Conservation (phyloP, 2,329 filamentous ascomycete genomes). For the Cordyceps cicadae region DNA sequence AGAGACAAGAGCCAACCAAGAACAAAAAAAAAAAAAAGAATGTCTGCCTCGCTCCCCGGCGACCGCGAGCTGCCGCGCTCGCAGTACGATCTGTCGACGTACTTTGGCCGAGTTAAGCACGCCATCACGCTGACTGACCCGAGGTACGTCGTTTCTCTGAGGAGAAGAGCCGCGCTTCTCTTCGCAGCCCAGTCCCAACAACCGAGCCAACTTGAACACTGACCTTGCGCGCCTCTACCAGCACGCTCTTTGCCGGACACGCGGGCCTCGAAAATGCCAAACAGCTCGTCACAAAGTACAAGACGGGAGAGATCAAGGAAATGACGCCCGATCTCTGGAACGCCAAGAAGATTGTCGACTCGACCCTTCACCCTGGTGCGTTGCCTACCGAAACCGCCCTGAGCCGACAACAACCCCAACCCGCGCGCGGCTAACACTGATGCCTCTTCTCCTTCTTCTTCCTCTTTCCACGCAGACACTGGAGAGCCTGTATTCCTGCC, state of each 20-base stretch:
- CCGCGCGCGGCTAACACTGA: not conserved
- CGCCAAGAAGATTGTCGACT: conserved; percentile 95
- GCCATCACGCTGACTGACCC: conserved; percentile 86
- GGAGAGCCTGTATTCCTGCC: conserved; percentile 86
- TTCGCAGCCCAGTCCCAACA: too few species aligned
- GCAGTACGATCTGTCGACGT: conserved; percentile 85
- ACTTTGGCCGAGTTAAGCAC: conserved; percentile 91
- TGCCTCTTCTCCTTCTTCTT: not conserved
- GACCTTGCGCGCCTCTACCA: conserved; percentile 29
- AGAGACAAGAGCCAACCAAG: too few species aligned
- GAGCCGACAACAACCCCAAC: conserved; percentile 11
- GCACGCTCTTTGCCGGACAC: conserved; percentile 75
- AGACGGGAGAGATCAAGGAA: conserved; percentile 65
- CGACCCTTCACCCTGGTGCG: conserved; percentile 87
- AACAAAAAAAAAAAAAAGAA: conserved; percentile 25
- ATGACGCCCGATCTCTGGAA: conserved; percentile 92
- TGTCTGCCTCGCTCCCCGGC: conserved; percentile 60
- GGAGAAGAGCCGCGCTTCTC: not conserved
- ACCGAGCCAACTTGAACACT: not conserved
- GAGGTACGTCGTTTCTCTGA: conserved; percentile 56
- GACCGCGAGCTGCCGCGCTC: conserved; percentile 79
- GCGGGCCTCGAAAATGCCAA: conserved; percentile 81
- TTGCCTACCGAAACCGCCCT: not conserved
- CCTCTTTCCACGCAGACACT: conserved; percentile 54
- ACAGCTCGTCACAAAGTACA: conserved; percentile 71